Evolutionary conservation across 306 rosid species (phyloP).

Genomic region (Dalbergia oliveri): DNA sequence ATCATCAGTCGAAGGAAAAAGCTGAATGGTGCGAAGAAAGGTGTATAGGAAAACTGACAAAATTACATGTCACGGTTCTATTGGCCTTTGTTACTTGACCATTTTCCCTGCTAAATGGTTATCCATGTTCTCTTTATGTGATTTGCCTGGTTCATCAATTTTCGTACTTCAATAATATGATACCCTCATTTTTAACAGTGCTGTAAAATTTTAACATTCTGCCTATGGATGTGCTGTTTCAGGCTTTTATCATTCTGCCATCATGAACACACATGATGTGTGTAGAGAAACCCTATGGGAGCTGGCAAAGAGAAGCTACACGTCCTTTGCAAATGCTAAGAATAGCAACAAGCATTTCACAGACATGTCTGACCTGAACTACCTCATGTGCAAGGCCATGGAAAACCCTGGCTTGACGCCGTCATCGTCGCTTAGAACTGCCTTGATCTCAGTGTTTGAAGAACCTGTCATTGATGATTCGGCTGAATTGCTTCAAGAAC

Average conservation of each 20-base stretch:
- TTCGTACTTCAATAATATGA: not conserved
- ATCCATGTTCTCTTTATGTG: too few relatives aligned
- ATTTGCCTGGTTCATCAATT: too few relatives aligned
- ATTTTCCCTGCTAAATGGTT: too few relatives aligned
- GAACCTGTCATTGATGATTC: constrained; percentile 65
- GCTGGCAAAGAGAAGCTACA: constrained; percentile 73
- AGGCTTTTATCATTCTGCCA: constrained; percentile 97
- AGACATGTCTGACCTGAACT: constrained; percentile 95
- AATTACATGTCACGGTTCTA: too few relatives aligned
- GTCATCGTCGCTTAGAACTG: constrained; percentile 75
- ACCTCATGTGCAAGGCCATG: constrained; percentile 89
- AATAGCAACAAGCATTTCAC: constrained; percentile 84
- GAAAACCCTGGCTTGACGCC: constrained; percentile 90
- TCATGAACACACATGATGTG: constrained; percentile 82
- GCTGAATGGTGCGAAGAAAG: too few relatives aligned
- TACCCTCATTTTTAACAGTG: not conserved
- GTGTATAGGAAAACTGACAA: too few relatives aligned
- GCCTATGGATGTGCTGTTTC: constrained; percentile 28
- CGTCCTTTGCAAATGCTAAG: constrained; percentile 64
- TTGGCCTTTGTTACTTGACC: too few relatives aligned
- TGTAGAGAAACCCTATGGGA: constrained; percentile 78
- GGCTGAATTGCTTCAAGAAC: constrained; percentile 45
- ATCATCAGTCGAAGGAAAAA: not conserved
- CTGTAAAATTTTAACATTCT: constrained; percentile 16
- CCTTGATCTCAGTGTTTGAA: constrained; percentile 83